Evolutionary conservation across 129 eudicot species (phyloP).

Genomic region (Oenanthe sinensis): DNA sequence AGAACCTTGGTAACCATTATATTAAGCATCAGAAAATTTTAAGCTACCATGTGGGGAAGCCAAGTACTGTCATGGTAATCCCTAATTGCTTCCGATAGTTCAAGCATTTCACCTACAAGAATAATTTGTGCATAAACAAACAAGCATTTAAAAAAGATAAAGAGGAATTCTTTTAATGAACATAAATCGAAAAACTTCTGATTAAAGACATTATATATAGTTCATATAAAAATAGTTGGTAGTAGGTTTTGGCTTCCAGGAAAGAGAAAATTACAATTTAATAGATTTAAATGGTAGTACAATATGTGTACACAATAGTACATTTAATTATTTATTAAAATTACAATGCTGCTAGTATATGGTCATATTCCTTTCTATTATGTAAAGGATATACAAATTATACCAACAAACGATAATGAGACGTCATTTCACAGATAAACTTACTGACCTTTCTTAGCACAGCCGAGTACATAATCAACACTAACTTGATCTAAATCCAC

Average conservation of each 20-base stretch:
- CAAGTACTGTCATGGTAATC: slow-evolving; percentile 86
- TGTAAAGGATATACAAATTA: neutral
- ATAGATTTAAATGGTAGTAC: neutral
- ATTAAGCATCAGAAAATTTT: slow-evolving; percentile 6
- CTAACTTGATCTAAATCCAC: slow-evolving; percentile 99
- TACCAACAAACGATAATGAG: neutral
- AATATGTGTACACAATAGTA: neutral
- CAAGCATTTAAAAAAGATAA: neutral
- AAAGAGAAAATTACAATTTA: neutral
- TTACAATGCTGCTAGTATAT: neutral
- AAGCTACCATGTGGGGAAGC: slow-evolving; percentile 73
- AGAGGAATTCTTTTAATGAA: neutral
- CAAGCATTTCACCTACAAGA: slow-evolving; percentile 77
- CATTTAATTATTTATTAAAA: neutral
- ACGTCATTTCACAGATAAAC: neutral
- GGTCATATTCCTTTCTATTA: neutral
- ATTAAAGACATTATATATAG: neutral
- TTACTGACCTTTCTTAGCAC: slow-evolving; percentile 71
- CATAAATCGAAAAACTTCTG: neutral
- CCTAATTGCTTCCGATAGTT: slow-evolving; percentile 93
- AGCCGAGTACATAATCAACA: slow-evolving; percentile 80
- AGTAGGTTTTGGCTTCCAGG: neutral
- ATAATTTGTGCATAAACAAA: neutral
- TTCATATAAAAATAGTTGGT: neutral
- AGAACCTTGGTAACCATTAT: neutral